Base-by-base conservation (phyloP, 345 rosid species). In the Aurinia saxatilis region DNA sequence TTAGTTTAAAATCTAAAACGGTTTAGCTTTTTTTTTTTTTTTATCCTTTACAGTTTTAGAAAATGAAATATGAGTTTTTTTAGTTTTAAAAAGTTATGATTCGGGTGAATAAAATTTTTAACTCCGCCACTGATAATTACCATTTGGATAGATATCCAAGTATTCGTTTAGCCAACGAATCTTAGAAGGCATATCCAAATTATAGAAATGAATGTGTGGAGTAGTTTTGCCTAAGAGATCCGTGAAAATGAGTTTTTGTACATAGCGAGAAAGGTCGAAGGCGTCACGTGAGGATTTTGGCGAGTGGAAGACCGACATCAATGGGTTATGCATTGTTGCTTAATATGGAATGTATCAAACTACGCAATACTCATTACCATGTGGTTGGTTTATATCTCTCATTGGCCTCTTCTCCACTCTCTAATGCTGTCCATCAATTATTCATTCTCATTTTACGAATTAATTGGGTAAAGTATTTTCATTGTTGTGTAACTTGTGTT, bases 371-470 rank as follows among this genome's bases (percentile, higher is more conserved):
- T 62, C 74, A 62, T 68, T 19, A 62, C 37, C 63, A 70, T 70
- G 74, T 70, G 68, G 63, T 70, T 57, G 74, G 60, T 68, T 51
- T 61, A 50, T 51, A 47, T 68, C 61, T 68, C 56, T 17, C 42
- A 29, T 37, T 60, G 56, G 56, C 61, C 11, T 68, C 48, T 52
- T 36, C 40, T 68, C 67, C 56, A 44, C 55, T 60, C 60, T 52
- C 10, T 51, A 45, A 42, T 68, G 50, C 50, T 60, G 56, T 60
- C 73, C 55, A 51, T 60, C 67, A 59, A 40, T 59, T 34, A 50
- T 67, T 50, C 36, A 33, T 68, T 35, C 38, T 34, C 48, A 16
- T 25, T 35, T 44, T 4, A 9, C 10, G 19, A 2, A n/a, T 10
- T 33, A 7, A 7, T 23, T 7, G 21, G 41, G 36, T 21, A 42